Base-by-base conservation (phyloP, 129 eudicot species). In the Artemisia argyi region DNA sequence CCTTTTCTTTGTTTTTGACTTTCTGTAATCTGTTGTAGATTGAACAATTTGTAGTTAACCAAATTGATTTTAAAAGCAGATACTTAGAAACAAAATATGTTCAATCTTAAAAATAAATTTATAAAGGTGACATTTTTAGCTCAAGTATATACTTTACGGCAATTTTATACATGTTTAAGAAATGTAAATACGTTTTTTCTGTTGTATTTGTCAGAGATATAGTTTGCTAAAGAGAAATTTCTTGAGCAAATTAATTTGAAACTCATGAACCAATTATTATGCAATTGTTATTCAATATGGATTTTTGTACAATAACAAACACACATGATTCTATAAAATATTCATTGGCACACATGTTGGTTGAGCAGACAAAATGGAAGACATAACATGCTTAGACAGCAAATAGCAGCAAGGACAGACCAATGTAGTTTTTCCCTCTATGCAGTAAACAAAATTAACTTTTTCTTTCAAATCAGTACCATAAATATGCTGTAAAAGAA, bases 321-420 rank as follows among this genome's bases (percentile, higher is more conserved):
- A 32, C 69, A 28, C 18, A 12, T 22, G 67, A 68, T 30, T 69
- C 13, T 42, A 62, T 70, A 16, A n/a, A 53, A 70, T 24, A 62
- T n/a, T 56, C 12, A 65, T 16, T 64, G 67, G 28, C 59, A 77
- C 71, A 17, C 76, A 77, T 53, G 81, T 78, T 70, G 71, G 81
- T 70, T 77, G 72, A 62, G 72, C 1, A 62, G 72, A 77, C 72
- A 65, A 62, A 20, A 70, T 62, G 26, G 15, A 62, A 44, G 66
- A 70, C 76, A 70, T 52, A 77, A 77, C 81, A 77, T 77, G 76
- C 59, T 52, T 61, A 62, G 81, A 71, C 81, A 70, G 81, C 81
- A 50, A 76, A 76, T 49, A 58, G 10, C 59, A 59, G 64, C 70
- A 62, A 62, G 66, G 59, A 77, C 76, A n/a, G 24, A 54, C 65